Percentiles rank a stretch among this genome's conserved stretches.
phyloP scores from a whole-genome alignment of 768 basidiomycete species.

The Boletales sp. region DNA sequence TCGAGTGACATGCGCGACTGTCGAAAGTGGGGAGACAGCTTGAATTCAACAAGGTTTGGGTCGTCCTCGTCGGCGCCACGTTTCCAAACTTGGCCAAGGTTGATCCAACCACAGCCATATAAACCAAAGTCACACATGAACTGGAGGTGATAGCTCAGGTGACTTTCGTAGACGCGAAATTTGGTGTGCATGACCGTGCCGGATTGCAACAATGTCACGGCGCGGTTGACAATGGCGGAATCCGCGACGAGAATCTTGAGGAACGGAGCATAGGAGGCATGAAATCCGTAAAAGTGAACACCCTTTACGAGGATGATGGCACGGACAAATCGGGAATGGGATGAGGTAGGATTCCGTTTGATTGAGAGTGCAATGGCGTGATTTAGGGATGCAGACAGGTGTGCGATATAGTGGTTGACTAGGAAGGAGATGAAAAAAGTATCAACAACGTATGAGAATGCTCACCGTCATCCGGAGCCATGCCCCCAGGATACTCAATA shows the following conservation, averaged over 20 bases:
- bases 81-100: slow-evolving; percentile 64
- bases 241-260: slow-evolving; percentile 80
- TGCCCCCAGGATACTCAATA: slow-evolving; percentile 70
- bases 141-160: slow-evolving; percentile 84
- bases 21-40: slow-evolving; percentile 55
- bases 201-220: slow-evolving; percentile 73
- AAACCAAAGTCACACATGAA: slow-evolving; percentile 94
- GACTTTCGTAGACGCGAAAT: slow-evolving; percentile 84
- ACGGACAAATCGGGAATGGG: slow-evolving; percentile 60
- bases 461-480: slow-evolving; percentile 64
- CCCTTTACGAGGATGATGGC: slow-evolving; percentile 87
- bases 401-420: slow-evolving; percentile 74
- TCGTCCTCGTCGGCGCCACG: slow-evolving; percentile 39
- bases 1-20: slow-evolving; percentile 75
- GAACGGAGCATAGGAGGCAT: slow-evolving; percentile 78
- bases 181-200: slow-evolving; percentile 78
- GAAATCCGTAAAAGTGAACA: slow-evolving; percentile 94
- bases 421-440: background rate
- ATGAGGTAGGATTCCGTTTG: slow-evolving; percentile 63
- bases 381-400: slow-evolving; percentile 73
- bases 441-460: background rate
- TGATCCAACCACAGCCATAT: slow-evolving; percentile 90
- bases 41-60: slow-evolving; percentile 30
- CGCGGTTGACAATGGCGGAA: slow-evolving; percentile 64
- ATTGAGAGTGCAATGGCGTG: slow-evolving; percentile 81